Evolutionary conservation across 2,329 filamentous ascomycete species (phyloP), one percentile per base, ranked within the genome.

Genomic region (Pyrenochaeta sp.): DNA sequence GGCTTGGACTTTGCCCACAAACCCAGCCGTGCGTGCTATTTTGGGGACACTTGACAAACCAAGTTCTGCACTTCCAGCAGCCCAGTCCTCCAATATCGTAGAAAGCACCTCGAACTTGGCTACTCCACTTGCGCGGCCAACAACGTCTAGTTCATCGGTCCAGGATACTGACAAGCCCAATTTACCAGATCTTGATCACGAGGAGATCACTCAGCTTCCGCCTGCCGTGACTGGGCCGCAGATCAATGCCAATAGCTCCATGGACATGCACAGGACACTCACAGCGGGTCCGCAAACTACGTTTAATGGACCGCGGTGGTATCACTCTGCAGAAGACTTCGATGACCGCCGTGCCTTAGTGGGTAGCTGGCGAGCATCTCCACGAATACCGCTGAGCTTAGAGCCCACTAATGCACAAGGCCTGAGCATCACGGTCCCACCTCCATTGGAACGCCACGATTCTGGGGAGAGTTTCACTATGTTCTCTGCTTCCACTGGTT

Each of bases 381-480:
- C 78, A 9, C 78, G 79, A 32, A 77, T 74, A 29, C 68, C 78
- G 10, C 64, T 83, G 31, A 76, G 71, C 17, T 69, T 81, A 32
- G 78, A 81, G 39, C 67, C 68, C 34, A 68, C 75, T 62, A 59
- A 53, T 63, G 68, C 47, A 59, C 59, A 53, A 57, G 68, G 39
- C 54, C 59, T 53, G 72, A 72, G 55, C 41, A 65, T 68, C 28
- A 55, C 52, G 7, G 58, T 65, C 11, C 66, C 68, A 15, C 69
- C 63, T 21, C 57, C 63, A 10, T 57, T 77, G 50, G 60, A 74
- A 35, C 76, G 80, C 23, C 80, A 82, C 55, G 77, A 83, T 53
- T 85, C 82, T 17, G 76, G 78, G 6, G 83, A 85, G 50, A 85
- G 82, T 61, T 85, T 85, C 53, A 73, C 77, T 15, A 84, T 85